Percentiles rank a stretch among this genome's conserved stretches.
These are phyloP conservation scores for Apophysomyces ossiformis DNA, from an alignment of 371 early-diverging fungal genomes.

Conservation along the genomic window DNA sequence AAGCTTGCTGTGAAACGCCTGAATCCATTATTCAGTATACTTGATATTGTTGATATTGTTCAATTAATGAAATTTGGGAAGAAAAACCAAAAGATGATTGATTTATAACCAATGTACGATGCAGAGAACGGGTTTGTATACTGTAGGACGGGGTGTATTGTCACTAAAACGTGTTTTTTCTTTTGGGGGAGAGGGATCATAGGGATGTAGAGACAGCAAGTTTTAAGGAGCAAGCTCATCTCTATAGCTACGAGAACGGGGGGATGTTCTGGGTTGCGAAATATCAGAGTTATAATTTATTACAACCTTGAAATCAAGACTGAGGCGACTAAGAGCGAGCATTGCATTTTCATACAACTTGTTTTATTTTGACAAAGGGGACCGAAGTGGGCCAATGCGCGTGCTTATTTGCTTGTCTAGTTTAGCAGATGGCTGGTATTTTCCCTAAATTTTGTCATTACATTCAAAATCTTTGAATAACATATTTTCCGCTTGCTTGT, in stretches of 20 bases:
- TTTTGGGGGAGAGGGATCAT: background rate
- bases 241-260: background rate
- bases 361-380: constrained; percentile 10
- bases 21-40: constrained; percentile 23
- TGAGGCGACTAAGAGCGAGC: background rate
- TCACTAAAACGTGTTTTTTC: constrained; percentile 7
- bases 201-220: constrained; percentile 7
- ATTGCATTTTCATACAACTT: constrained; percentile 7
- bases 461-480: constrained; percentile 52
- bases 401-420: constrained; percentile 29
- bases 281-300: constrained; percentile 7
- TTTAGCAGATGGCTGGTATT: constrained; percentile 72
- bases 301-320: constrained; percentile 6
- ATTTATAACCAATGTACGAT: background rate
- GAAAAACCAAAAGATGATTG: background rate
- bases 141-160: constrained; percentile 5
- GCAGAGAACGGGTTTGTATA: constrained; percentile 1
- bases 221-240: constrained; percentile 7
- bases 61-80: background rate
- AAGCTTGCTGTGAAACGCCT: constrained; percentile 48
- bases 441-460: constrained; percentile 67
- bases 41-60: background rate
- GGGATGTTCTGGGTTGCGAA: background rate
- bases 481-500: constrained; percentile 66
- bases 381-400: constrained; percentile 6